Evolutionary conservation across 2,329 filamentous ascomycete genomes (phyloP), one percentile per base, ranked within the genome.

Genomic region (Aspergillus pseudoviridinutans): DNA sequence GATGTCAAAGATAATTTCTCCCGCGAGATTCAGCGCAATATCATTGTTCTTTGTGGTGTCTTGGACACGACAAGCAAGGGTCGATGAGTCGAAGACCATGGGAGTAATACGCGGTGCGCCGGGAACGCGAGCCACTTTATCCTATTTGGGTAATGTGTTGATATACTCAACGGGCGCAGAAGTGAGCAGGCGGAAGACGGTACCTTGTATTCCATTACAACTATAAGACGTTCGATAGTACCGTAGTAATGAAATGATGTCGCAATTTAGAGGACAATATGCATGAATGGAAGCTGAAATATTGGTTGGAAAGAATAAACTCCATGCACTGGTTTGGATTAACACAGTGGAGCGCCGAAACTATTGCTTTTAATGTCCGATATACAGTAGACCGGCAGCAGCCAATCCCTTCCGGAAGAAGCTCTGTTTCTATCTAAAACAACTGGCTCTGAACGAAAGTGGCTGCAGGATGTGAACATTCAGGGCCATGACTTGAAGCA

Each of bases 111-210:
- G 64, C 57, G 59, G 44, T 54, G 58, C 56, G 59, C 56, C 57
- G 60, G 65, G 64, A 56, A 70, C 67, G 68, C 68, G 69, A 66
- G 64, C 66, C 70, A 73, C 71, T 74, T 72, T 74, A 72, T 70
- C 71, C 70, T 66, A 47, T 69, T 72, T 61, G 54, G 67, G 69
- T 59, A 72, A 60, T 71, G 47, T 70, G 69, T 71, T 71, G 66
- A 66, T 53, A 47, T 27, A 7, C 52, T 50, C 53, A 50, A 49
- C 55, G 55, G 50, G 42, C 24, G 29, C 54, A 56, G 12, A 28
- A 22, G 25, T 29, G 28, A 46, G 14, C 32, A 38, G 32, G 32
- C 32, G 7, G 14, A 38, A 14, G 14, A 38, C 2, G 5, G 14
- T 17, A 20, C n/a, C 8, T 12, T 9, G 42, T 46, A 32, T 22